Conservation (phyloP, 106 monocot genomes). For the Allium cepa region DNA sequence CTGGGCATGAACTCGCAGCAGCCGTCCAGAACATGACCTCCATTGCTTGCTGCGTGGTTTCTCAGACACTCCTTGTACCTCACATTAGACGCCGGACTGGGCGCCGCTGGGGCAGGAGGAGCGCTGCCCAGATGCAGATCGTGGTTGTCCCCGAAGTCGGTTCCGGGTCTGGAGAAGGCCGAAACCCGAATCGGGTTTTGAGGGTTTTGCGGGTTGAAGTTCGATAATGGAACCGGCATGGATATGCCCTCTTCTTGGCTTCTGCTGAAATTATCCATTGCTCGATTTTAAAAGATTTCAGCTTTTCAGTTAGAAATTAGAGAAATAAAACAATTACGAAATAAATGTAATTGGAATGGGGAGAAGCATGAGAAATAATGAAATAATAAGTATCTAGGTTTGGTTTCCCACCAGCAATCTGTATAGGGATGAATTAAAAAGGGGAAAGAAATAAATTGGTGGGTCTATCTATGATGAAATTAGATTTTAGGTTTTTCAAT, state of each 20-base stretch:
- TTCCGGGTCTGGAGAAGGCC: constrained; percentile 4
- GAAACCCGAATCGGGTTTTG: background rate
- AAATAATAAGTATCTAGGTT: too few relatives aligned
- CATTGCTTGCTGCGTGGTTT: constrained; percentile 17
- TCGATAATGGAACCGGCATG: background rate
- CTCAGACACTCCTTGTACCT: constrained; percentile 17
- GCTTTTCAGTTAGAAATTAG: too few relatives aligned
- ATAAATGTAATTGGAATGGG: too few relatives aligned
- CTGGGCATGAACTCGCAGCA: constrained; percentile 24
- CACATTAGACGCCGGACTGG: background rate
- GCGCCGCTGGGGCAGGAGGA: background rate
- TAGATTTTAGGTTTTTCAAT: too few relatives aligned
- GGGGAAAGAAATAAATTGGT: too few relatives aligned
- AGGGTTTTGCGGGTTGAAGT: background rate
- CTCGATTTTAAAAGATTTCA: background rate
- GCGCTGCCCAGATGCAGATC: too few relatives aligned
- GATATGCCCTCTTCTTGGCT: background rate
- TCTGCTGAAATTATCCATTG: background rate
- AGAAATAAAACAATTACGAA: too few relatives aligned
- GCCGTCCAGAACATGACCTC: constrained; percentile 22
- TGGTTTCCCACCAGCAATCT: too few relatives aligned
- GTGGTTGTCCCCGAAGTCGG: background rate
- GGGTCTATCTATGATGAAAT: too few relatives aligned
- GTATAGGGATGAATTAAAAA: too few relatives aligned
- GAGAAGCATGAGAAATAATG: too few relatives aligned